These are phyloP conservation scores for Leccinum barrowsii DNA, from an alignment of 768 basidiomycete species.

Conservation along the genomic window DNA sequence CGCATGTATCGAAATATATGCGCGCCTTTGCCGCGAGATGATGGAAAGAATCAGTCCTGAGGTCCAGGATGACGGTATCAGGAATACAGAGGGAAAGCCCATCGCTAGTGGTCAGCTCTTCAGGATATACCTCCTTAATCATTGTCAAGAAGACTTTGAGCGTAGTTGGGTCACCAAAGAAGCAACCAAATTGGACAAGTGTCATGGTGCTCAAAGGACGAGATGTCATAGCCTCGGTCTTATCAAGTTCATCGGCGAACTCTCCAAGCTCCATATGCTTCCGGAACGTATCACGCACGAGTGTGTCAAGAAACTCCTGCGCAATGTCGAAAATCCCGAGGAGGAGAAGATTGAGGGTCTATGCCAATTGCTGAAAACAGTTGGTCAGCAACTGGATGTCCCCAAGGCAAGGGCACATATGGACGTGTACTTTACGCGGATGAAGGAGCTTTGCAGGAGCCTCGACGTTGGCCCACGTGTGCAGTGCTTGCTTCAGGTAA, in stretches of 20 bases:
- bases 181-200: slow-evolving; percentile 59
- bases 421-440: slow-evolving; percentile 90
- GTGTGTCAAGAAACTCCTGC: slow-evolving; percentile 92
- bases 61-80: slow-evolving; percentile 87
- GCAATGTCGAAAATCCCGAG: slow-evolving; percentile 92
- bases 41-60: slow-evolving; percentile 89
- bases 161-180: slow-evolving; percentile 91
- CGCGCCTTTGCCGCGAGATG: slow-evolving; percentile 90
- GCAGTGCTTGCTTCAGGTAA: slow-evolving; percentile 92
- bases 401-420: slow-evolving; percentile 79
- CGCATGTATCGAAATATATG: slow-evolving; percentile 97
- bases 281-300: slow-evolving; percentile 98
- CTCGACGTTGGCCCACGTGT: slow-evolving; percentile 78
- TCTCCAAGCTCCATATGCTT: slow-evolving; percentile 98
- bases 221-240: slow-evolving; percentile 96
- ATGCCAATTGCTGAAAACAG: slow-evolving; percentile 88
- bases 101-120: slow-evolving; percentile 92
- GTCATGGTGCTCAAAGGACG: slow-evolving; percentile 93
- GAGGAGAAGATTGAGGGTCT: slow-evolving; percentile 97
- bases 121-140: slow-evolving; percentile 93
- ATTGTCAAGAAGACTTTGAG: slow-evolving; percentile 98
- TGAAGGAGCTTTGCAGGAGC: slow-evolving; percentile 78
- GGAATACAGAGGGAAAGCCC: slow-evolving; percentile 77
- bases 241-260: slow-evolving; percentile 96
- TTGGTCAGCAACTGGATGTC: slow-evolving; percentile 80